Evolutionary conservation across 345 rosid species (phyloP).

Genomic region (Acer negundo): DNA sequence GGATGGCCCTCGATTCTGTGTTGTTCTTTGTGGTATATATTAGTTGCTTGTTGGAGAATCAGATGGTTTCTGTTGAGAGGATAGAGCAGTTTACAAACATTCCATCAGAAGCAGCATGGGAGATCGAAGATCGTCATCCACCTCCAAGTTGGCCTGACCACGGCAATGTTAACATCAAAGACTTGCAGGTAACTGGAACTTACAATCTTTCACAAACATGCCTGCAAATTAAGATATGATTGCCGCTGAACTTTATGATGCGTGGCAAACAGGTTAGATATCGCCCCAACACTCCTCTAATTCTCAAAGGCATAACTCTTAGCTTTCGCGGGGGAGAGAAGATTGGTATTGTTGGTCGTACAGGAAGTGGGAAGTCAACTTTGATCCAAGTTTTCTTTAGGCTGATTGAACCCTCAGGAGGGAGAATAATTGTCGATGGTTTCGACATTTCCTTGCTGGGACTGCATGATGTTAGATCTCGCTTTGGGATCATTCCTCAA

Average conservation of each 20-base stretch:
- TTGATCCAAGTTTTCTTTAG: constrained; percentile 87
- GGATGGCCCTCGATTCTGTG: constrained; percentile 76
- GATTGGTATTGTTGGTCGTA: constrained; percentile 88
- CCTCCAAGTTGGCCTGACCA: constrained; percentile 75
- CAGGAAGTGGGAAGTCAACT: constrained; percentile 96
- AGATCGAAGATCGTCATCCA: constrained; percentile 51
- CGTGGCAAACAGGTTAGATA: constrained; percentile 74
- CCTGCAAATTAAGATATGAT: no score
- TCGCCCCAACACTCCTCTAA: constrained; percentile 82
- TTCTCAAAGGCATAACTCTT: constrained; percentile 77
- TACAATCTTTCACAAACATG: not conserved
- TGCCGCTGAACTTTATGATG: no score
- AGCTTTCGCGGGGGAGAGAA: constrained; percentile 84
- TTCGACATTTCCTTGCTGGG: constrained; percentile 70
- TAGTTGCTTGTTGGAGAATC: constrained; percentile 88
- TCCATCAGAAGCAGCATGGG: constrained; percentile 78
- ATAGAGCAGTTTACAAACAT: constrained; percentile 80
- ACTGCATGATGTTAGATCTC: constrained; percentile 84
- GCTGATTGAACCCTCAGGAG: constrained; percentile 85
- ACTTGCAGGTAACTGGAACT: constrained; percentile 62
- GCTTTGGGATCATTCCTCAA: constrained; percentile 97
- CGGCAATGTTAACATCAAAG: constrained; percentile 70
- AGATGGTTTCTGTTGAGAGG: constrained; percentile 94
- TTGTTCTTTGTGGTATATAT: constrained; percentile 71
- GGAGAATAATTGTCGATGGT: constrained; percentile 76